Base-by-base conservation (phyloP, 2,329 filamentous ascomycete species). In the Arthrobotrys megalospora region DNA sequence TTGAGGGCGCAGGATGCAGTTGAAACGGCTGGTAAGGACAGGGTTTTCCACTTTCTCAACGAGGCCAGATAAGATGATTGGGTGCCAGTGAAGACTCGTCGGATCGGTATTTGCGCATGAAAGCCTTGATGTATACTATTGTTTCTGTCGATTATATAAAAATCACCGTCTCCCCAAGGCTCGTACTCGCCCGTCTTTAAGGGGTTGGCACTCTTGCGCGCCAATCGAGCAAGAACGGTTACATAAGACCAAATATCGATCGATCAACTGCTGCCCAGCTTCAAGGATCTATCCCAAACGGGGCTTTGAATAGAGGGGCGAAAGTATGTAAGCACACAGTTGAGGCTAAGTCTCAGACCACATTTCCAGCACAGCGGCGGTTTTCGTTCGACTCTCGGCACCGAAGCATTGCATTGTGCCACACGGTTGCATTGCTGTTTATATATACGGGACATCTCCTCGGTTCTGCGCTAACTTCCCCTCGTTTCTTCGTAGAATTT, bases 401-500 rank as follows among this genome's bases (percentile, higher is more conserved):
- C 2, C n/a, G 14, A 2, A 6, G n/a, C 52, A 55, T 24, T 19
- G 52, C 34, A 16, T 3, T 32, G 43, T 45, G 19, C 52, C 11
- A 19, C 52, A 58, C 52, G 19, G 55, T 28, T 43, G 55, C 36
- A 60, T 60, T 28, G 34, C 52, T 38, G 50, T 5, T 21, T 1
- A 58, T 19, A 32, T 10, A 38, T 58, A 38, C 36, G 8, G 36
- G 36, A 38, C 21, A 38, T 32, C 52, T 41, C n/a, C 55, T 60
- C 34, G 34, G 36, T 36, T 60, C 14, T 60, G 36, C 55, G 55
- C 55, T 60, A 28, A 60, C 55, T 60, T 8, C 10, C 4, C 55
- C 34, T 6, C n/a, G 11, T 58, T 43, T 16, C 28, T 60, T 60
- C 41, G 19, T 43, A 43, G 55, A 24, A 28, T 16, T 43, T n/a